phyloP scores from a whole-genome alignment of 305 asterid genomes.

The Rubia balearica region DNA sequence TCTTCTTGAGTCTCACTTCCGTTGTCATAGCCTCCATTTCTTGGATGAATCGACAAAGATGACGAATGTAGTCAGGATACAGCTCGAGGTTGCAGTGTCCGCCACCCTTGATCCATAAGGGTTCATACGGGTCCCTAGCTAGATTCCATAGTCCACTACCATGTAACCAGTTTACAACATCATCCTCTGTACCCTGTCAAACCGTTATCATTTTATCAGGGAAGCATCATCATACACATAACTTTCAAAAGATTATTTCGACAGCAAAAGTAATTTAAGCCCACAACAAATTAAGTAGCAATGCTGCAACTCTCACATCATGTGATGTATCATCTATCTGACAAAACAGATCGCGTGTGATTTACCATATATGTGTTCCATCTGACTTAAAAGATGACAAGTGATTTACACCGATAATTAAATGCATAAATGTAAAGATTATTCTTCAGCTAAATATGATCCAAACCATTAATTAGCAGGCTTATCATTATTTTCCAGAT shows the following conservation, averaged over 20 bases:
- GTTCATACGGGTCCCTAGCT: constrained; percentile 88
- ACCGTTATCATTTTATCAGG: background rate
- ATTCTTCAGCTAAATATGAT: background rate
- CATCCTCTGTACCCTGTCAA: constrained; percentile 91
- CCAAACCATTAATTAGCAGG: background rate
- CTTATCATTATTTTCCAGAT: background rate
- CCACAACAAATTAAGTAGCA: background rate
- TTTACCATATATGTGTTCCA: background rate
- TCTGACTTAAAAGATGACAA: background rate
- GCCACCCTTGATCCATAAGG: constrained; percentile 97
- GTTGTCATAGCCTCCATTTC: constrained; percentile 92
- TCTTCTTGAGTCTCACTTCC: constrained; percentile 51
- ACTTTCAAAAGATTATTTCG: background rate
- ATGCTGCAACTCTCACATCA: background rate
- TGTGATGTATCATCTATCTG: background rate
- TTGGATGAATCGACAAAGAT: constrained; percentile 66
- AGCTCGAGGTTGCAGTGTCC: constrained; percentile 99
- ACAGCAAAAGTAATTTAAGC: background rate
- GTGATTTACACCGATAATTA: background rate
- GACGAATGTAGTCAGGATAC: constrained; percentile 86
- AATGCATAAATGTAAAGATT: too few species aligned
- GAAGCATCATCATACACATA: background rate
- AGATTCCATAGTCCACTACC: constrained; percentile 79
- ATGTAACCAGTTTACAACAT: constrained; percentile 85
- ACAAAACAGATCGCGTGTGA: background rate